Conservation (phyloP, 2,329 filamentous ascomycete species). For the Aschersonia sp. region DNA sequence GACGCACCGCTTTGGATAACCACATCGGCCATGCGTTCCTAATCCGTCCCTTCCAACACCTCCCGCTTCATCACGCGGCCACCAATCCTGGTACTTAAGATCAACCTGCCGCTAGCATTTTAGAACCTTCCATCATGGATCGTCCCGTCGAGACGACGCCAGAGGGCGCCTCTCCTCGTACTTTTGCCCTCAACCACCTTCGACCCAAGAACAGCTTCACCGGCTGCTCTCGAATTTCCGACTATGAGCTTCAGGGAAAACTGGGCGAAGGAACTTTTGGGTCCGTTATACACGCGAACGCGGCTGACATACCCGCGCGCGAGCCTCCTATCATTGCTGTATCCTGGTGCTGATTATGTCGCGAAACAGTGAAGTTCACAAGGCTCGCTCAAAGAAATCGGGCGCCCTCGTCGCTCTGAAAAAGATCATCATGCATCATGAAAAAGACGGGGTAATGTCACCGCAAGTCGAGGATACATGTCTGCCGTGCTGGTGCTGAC, state of each 20-base stretch:
- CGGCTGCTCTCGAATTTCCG: conserved; percentile 71
- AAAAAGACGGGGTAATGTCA: conserved; percentile 69
- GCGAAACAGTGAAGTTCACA: conserved; percentile 64
- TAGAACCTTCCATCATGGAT: conserved; percentile 13
- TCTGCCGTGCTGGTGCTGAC: not conserved
- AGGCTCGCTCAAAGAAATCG: conserved; percentile 63
- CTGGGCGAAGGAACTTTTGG: conserved; percentile 94
- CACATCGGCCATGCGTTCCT: too few relatives aligned
- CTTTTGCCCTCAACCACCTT: conserved; percentile 41
- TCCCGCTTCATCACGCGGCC: too few relatives aligned
- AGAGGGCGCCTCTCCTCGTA: conserved; percentile 34
- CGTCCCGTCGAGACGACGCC: conserved; percentile 14
- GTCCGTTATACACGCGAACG: conserved; percentile 27
- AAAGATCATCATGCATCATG: conserved; percentile 99
- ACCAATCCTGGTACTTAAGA: too few relatives aligned
- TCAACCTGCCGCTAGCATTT: too few relatives aligned
- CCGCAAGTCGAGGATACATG: not conserved
- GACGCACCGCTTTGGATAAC: too few relatives aligned
- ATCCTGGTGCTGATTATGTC: not conserved
- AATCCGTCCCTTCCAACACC: too few relatives aligned
- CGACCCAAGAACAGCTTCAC: conserved; percentile 50
- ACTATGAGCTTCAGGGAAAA: conserved; percentile 70
- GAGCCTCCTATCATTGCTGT: not conserved
- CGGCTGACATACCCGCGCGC: not conserved
- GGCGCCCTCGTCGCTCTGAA: conserved; percentile 76